Conservation (phyloP, 495 filamentous ascomycete species). For the Aspergillus indologenus region DNA sequence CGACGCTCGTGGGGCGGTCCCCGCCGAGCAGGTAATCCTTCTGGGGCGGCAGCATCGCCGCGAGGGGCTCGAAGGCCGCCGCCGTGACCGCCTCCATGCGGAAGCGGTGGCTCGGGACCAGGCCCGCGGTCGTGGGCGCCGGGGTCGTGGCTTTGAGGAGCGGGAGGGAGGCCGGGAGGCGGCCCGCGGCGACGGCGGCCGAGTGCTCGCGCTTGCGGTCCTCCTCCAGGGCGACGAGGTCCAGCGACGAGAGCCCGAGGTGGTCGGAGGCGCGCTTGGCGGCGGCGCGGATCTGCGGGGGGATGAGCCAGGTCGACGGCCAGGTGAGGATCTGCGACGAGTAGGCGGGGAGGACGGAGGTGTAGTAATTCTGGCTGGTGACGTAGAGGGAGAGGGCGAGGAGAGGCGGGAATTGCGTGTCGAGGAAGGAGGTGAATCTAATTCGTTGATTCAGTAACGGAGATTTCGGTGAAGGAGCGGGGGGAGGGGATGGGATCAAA, state of each 20-base stretch:
- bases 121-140: conserved; percentile 9
- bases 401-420: conserved; percentile 61
- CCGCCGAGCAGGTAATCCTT: conserved; percentile 53
- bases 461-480: background rate
- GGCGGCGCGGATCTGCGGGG: conserved; percentile 59
- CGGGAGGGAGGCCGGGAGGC: conserved; percentile 41
- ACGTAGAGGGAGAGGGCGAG: conserved; percentile 83
- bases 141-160: conserved; percentile 39
- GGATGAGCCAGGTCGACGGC: conserved; percentile 78
- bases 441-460: background rate
- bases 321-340: conserved; percentile 67
- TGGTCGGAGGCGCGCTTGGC: conserved; percentile 69
- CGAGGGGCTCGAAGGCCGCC: conserved; percentile 66
- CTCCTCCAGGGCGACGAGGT: conserved; percentile 53
- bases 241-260: conserved; percentile 66
- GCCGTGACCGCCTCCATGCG: conserved; percentile 64
- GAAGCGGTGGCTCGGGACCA: conserved; percentile 45
- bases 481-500: background rate
- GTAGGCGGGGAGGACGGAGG: conserved; percentile 70
- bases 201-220: conserved; percentile 43
- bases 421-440: conserved; percentile 62
- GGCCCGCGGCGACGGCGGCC: conserved; percentile 39
- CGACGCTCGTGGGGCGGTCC: conserved; percentile 56
- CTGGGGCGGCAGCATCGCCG: conserved; percentile 48
- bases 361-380: conserved; percentile 77